Percentiles rank a stretch among this genome's conserved stretches.
Conservation (phyloP, 2,329 filamentous ascomycete genomes). For the Aspergillus jensenii region DNA sequence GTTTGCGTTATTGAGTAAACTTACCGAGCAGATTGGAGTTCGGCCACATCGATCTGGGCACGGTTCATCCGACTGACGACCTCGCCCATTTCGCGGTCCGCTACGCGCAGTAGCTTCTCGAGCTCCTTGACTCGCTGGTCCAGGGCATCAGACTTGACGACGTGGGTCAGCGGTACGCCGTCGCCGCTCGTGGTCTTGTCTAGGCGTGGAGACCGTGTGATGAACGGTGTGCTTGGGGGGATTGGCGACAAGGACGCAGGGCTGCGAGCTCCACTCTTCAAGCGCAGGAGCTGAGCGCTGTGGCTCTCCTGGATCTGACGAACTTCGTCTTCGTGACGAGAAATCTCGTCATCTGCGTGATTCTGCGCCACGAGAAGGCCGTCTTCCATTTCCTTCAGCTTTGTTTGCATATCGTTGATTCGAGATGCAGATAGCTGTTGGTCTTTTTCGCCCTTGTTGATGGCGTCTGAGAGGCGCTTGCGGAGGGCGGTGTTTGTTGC, state of each 20-base stretch:
- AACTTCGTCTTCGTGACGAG: constrained; percentile 84
- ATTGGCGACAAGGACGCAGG: constrained; percentile 53
- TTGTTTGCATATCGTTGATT: constrained; percentile 80
- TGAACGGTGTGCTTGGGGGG: constrained; percentile 62
- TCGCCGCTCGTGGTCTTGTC: constrained; percentile 62
- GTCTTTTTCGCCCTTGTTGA: constrained; percentile 78
- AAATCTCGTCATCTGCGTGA: constrained; percentile 78
- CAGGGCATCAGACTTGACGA: constrained; percentile 71
- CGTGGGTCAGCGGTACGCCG: constrained; percentile 62
- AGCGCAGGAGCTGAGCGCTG: constrained; percentile 72
- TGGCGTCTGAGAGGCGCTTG: constrained; percentile 72
- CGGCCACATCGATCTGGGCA: constrained; percentile 79
- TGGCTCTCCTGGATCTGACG: constrained; percentile 72
- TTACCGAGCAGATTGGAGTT: constrained; percentile 62
- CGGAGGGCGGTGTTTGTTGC: constrained; percentile 74
- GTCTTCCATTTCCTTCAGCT: constrained; percentile 80
- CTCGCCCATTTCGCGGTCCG: constrained; percentile 79
- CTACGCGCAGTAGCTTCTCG: constrained; percentile 73
- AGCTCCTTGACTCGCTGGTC: constrained; percentile 79
- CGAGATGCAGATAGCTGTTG: constrained; percentile 76
- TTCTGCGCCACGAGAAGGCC: constrained; percentile 79
- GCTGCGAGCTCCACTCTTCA: constrained; percentile 55
- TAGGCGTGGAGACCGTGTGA: constrained; percentile 58
- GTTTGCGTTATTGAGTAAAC: constrained; percentile 5
- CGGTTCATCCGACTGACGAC: constrained; percentile 79